A percentile compares a stretch with the other conserved stretches of the same genome.
Conservation (phyloP, 768 basidiomycete species). For the Lenzites betulinus region DNA sequence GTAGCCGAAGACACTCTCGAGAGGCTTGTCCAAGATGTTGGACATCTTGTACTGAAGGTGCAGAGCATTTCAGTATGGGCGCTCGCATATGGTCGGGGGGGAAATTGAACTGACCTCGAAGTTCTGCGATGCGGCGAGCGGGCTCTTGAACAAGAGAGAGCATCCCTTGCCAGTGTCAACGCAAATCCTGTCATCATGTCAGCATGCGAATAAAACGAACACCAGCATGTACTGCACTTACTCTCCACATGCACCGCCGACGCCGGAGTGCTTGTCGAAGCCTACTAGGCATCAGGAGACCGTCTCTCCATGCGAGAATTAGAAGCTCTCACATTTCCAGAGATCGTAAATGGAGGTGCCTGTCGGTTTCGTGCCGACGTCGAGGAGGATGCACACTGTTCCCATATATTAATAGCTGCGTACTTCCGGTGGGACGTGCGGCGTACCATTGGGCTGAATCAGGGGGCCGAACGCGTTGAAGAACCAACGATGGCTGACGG, state of each 20-base stretch:
- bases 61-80: not conserved
- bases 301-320: not conserved
- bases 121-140: constrained; percentile 91
- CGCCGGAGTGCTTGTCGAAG: constrained; percentile 81
- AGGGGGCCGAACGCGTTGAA: constrained; percentile 94
- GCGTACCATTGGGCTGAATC: constrained; percentile 76
- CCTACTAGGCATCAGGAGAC: constrained; percentile 28
- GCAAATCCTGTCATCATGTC: constrained; percentile 56
- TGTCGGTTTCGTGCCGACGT: constrained; percentile 95
- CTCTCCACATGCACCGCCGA: constrained; percentile 97
- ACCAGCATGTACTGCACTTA: constrained; percentile 35
- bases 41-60: constrained; percentile 83
- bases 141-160: constrained; percentile 67
- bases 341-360: constrained; percentile 94
- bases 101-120: constrained; percentile 60
- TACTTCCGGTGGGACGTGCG: not conserved
- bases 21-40: constrained; percentile 93
- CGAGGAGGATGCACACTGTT: constrained; percentile 84
- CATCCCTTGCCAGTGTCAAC: constrained; percentile 80
- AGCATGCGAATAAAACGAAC: not conserved
- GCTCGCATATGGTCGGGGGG: not conserved
- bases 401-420: not conserved
- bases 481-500: constrained; percentile 84
- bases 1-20: constrained; percentile 90
- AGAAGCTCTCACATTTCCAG: constrained; percentile 72